Evolutionary conservation across 768 basidiomycete species (phyloP).

Genomic region (Tephrocybe sp.): DNA sequence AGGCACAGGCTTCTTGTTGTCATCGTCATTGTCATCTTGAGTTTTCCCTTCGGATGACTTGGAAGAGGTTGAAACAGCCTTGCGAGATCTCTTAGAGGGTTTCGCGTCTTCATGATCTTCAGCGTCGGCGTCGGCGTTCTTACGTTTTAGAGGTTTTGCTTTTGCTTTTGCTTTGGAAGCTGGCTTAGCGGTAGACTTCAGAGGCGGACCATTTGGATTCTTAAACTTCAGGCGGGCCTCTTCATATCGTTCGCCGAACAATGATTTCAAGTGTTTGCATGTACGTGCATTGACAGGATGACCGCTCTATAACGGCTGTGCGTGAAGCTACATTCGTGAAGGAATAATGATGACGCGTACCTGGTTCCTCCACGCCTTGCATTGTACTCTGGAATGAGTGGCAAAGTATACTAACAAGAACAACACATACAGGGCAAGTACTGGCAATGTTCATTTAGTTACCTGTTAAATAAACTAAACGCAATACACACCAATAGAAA

Average conservation of each 20-base stretch:
- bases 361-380: slow-evolving; percentile 33
- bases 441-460: slow-evolving; percentile 14
- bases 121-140: slow-evolving; percentile 20
- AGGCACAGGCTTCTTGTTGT: slow-evolving; percentile 9
- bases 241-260: slow-evolving; percentile 48
- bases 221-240: slow-evolving; percentile 40
- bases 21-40: slow-evolving; percentile 23
- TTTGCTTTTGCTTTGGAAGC: slow-evolving; percentile 16
- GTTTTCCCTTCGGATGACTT: slow-evolving; percentile 14
- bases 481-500: slow-evolving; percentile 33
- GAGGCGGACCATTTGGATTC: slow-evolving; percentile 32
- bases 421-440: slow-evolving; percentile 29
- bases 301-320: slow-evolving; percentile 19
- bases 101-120: slow-evolving; percentile 12
- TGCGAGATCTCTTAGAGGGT: slow-evolving; percentile 12
- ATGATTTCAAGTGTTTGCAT: slow-evolving; percentile 43
- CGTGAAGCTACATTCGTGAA: background rate
- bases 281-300: slow-evolving; percentile 43
- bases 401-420: background rate
- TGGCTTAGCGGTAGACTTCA: slow-evolving; percentile 21
- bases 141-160: slow-evolving; percentile 19
- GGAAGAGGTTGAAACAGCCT: background rate
- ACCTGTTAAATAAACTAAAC: background rate
- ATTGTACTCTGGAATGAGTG: background rate
- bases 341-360: slow-evolving; percentile 5